A percentile compares a stretch with the other conserved stretches of the same genome.
These are phyloP conservation scores for Stemphylium vesicarium DNA, from an alignment of 2,329 filamentous ascomycete species.

Conservation along the genomic window DNA sequence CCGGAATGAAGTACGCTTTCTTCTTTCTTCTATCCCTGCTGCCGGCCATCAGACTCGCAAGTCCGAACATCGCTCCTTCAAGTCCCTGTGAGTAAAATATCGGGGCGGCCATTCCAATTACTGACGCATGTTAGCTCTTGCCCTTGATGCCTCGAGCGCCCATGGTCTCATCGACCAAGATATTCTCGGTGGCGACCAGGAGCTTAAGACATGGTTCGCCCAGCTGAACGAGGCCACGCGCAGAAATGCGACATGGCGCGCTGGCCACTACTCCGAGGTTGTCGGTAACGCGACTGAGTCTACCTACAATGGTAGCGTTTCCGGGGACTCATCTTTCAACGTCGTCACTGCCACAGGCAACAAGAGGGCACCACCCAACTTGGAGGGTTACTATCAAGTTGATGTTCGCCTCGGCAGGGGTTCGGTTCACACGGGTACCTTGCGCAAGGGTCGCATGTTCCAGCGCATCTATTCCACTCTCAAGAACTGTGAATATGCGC, in stretches of 20 bases:
- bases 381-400: constrained; percentile 4
- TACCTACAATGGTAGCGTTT: background rate
- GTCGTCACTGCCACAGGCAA: background rate
- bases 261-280: background rate
- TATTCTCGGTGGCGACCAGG: background rate
- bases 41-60: background rate
- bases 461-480: constrained; percentile 1
- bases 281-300: background rate
- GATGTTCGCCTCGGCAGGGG: constrained; percentile 3
- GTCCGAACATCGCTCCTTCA: background rate
- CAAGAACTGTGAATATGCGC: background rate
- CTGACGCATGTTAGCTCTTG: background rate
- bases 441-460: constrained; percentile 4
- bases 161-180: background rate
- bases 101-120: background rate
- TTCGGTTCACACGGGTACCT: constrained; percentile 3
- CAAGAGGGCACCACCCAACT: background rate
- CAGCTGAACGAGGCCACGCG: background rate
- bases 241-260: background rate
- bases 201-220: background rate
- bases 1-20: background rate
- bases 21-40: background rate
- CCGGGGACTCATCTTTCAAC: background rate
- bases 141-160: background rate
- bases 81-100: background rate